Evolutionary conservation across 495 filamentous ascomycete species (phyloP).

Genomic region (Echria macrotheca): DNA sequence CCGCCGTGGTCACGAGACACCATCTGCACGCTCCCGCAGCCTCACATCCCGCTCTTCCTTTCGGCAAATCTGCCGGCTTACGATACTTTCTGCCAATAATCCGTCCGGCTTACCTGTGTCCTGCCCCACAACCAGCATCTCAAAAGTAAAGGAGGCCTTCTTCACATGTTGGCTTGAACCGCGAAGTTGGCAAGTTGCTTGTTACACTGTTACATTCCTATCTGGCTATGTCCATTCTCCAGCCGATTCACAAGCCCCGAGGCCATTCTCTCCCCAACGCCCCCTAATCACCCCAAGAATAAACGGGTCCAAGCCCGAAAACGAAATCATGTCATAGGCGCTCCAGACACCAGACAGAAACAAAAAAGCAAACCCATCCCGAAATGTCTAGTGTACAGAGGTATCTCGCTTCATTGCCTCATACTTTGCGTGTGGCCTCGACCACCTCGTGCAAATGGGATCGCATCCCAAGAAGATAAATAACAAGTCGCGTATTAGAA

Average conservation of each 20-base stretch:
- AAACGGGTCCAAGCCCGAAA: not conserved
- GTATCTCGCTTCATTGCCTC: conserved; percentile 33
- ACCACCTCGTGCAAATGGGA: not conserved
- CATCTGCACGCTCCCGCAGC: no score
- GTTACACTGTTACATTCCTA: no score
- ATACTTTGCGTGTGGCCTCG: not conserved
- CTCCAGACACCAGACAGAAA: conserved; percentile 7
- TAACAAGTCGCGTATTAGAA: conserved; percentile 8
- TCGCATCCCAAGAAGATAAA: conserved; percentile 13
- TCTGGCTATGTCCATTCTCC: no score
- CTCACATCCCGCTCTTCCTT: no score
- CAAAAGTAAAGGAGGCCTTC: no score
- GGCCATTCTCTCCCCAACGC: not conserved
- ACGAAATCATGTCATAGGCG: not conserved
- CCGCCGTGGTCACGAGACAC: no score
- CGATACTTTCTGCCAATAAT: no score
- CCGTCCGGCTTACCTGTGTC: no score
- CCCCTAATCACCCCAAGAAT: not conserved
- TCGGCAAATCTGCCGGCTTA: no score
- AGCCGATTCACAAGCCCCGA: conserved; percentile 11
- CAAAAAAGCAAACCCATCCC: conserved; percentile 9
- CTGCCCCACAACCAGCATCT: no score
- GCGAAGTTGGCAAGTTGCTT: no score
- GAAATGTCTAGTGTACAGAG: conserved; percentile 14
- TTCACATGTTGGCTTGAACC: no score